phyloP scores from a whole-genome alignment of 805 yeast species.

The Cyberlindnera maclurae region DNA sequence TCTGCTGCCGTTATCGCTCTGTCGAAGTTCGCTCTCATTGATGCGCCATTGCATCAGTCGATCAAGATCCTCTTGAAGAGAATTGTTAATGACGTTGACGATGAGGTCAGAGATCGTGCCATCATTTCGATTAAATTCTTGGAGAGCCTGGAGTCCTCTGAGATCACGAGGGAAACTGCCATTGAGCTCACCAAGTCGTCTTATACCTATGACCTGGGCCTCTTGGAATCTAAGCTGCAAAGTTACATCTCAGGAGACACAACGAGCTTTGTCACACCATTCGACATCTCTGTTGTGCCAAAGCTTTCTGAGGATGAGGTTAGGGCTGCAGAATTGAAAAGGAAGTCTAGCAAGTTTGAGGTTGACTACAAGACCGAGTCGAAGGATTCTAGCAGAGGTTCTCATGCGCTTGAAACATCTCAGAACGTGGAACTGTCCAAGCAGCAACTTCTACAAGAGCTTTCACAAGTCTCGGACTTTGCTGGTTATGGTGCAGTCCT shows the following conservation, averaged over 20 bases:
- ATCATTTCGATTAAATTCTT: constrained; percentile 73
- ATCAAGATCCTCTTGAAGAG: constrained; percentile 72
- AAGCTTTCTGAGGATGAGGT: constrained; percentile 58
- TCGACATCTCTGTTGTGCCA: constrained; percentile 67
- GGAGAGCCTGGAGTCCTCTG: constrained; percentile 27
- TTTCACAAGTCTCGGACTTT: constrained; percentile 67
- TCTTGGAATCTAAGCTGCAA: constrained; percentile 72
- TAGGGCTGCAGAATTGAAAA: constrained; percentile 54
- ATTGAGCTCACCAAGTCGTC: constrained; percentile 58
- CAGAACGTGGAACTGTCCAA: constrained; percentile 33
- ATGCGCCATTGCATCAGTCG: constrained; percentile 56
- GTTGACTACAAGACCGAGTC: constrained; percentile 20
- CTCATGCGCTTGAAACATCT: constrained; percentile 10
- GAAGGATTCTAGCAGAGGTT: constrained; percentile 2
- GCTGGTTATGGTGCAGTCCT: constrained; percentile 66
- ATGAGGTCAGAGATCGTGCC: constrained; percentile 97
- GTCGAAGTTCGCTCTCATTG: constrained; percentile 79
- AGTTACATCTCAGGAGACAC: constrained; percentile 49
- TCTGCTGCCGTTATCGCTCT: constrained; percentile 93
- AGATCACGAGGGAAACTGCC: constrained; percentile 28
- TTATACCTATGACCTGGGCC: constrained; percentile 62
- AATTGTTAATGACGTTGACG: constrained; percentile 84
- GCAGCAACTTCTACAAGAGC: constrained; percentile 64
- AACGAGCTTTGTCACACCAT: constrained; percentile 41
- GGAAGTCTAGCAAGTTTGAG: constrained; percentile 34